These are phyloP conservation scores for Clitocybe nebularis DNA, from an alignment of 1,284 basidiomycete genomes.

Conservation along the genomic window DNA sequence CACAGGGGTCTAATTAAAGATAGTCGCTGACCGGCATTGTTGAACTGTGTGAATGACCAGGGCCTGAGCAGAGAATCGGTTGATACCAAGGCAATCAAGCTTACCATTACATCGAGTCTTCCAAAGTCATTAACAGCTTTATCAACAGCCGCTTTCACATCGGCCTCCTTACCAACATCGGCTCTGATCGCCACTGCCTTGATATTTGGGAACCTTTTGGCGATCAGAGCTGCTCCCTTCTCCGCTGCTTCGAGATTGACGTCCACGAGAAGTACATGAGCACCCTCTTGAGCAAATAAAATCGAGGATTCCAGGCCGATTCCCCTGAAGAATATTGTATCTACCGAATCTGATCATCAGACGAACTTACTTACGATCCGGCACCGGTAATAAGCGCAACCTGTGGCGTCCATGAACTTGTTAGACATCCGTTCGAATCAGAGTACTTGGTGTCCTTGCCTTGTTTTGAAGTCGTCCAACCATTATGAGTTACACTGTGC, in stretches of 20 bases:
- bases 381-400: constrained; percentile 81
- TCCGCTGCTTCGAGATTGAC: constrained; percentile 80
- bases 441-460: constrained; percentile 31
- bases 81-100: constrained; percentile 19
- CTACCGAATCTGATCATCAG: constrained; percentile 10
- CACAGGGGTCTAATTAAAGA: not conserved
- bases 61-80: no score
- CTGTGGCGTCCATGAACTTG: constrained; percentile 33
- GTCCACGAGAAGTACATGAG: constrained; percentile 83
- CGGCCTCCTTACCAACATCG: constrained; percentile 86
- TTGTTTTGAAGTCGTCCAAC: constrained; percentile 69
- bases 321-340: constrained; percentile 48
- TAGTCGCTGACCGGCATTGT: constrained; percentile 73
- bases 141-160: constrained; percentile 81
- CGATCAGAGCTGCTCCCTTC: constrained; percentile 64
- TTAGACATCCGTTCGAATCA: constrained; percentile 11
- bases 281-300: constrained; percentile 91
- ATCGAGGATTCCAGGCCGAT: constrained; percentile 93
- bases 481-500: constrained; percentile 36
- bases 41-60: constrained; percentile 65
- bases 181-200: constrained; percentile 72
- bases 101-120: constrained; percentile 87
- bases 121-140: constrained; percentile 82
- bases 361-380: constrained; percentile 63
- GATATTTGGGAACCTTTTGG: constrained; percentile 64